Percentiles rank a stretch among this genome's conserved stretches.
Conservation (phyloP, 2,329 filamentous ascomycete genomes). For the Stachybotrys elegans region DNA sequence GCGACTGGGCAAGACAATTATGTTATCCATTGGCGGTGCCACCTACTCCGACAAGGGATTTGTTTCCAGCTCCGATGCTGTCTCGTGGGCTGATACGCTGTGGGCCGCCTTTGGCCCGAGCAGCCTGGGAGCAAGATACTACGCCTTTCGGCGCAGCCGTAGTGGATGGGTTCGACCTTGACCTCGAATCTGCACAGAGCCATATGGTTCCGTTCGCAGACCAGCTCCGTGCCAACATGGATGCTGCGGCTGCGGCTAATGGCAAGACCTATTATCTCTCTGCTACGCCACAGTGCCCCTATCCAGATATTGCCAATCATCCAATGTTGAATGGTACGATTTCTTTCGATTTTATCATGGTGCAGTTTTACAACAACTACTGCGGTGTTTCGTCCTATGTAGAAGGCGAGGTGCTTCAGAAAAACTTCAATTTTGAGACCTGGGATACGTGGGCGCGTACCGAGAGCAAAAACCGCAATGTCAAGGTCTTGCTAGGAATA, state of each 20-base stretch:
- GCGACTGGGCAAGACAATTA: no score
- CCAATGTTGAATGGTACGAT: constrained; percentile 46
- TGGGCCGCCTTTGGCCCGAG: no score
- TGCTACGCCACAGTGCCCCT: constrained; percentile 61
- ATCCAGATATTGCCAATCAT: constrained; percentile 54
- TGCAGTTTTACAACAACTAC: constrained; percentile 64
- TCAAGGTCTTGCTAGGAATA: constrained; percentile 54
- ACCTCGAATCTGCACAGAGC: no score
- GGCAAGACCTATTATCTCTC: constrained; percentile 50
- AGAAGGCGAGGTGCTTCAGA: constrained; percentile 32
- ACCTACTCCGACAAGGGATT: no score
- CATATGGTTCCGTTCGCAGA: constrained; percentile 4
- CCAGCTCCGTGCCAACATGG: constrained; percentile 6
- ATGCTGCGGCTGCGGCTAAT: not conserved
- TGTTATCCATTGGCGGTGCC: no score
- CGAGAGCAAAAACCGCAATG: constrained; percentile 45
- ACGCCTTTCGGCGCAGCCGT: no score
- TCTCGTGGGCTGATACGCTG: no score
- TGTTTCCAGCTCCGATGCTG: no score
- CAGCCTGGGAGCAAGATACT: no score
- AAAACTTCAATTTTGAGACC: constrained; percentile 50
- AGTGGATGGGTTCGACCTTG: no score
- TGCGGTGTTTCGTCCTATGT: constrained; percentile 50
- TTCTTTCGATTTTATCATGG: constrained; percentile 49
- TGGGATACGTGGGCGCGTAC: constrained; percentile 59